Conservation (phyloP, 2,329 filamentous ascomycete species). For the Fusarium luffae region DNA sequence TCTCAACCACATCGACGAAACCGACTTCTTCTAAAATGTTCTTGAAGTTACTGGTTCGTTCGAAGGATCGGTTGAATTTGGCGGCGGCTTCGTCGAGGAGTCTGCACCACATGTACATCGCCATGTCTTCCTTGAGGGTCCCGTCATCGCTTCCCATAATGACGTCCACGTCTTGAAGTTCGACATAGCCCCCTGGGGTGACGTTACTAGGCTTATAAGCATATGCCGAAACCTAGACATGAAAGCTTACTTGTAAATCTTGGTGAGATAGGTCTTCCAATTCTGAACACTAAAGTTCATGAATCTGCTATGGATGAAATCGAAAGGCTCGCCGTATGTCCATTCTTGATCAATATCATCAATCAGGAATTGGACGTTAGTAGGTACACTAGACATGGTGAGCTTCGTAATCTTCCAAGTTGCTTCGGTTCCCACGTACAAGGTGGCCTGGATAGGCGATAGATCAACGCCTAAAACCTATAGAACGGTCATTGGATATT, state of each 20-base stretch:
- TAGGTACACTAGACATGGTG: background rate
- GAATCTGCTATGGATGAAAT: constrained; percentile 25
- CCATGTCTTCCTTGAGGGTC: constrained; percentile 30
- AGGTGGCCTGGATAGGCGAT: constrained; percentile 13
- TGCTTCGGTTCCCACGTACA: background rate
- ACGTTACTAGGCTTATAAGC: background rate
- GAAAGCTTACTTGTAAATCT: constrained; percentile 13
- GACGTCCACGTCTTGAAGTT: constrained; percentile 37
- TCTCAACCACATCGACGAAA: constrained; percentile 61
- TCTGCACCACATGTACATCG: constrained; percentile 40
- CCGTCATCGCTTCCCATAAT: constrained; percentile 30
- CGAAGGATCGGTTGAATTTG: constrained; percentile 46
- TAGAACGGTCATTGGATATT: background rate
- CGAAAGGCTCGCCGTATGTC: constrained; percentile 11
- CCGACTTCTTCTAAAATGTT: constrained; percentile 58
- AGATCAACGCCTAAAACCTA: constrained; percentile 24
- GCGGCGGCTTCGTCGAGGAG: constrained; percentile 45
- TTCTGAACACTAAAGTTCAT: constrained; percentile 31
- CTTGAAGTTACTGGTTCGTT: constrained; percentile 37
- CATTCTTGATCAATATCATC: constrained; percentile 29
- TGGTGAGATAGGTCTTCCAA: constrained; percentile 11
- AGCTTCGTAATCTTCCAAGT: background rate
- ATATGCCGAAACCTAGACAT: too few relatives aligned
- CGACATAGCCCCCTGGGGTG: constrained; percentile 30
- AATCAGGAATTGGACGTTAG: constrained; percentile 17